phyloP scores from a whole-genome alignment of 2,329 filamentous ascomycete genomes.

The Aspergillus sp. region DNA sequence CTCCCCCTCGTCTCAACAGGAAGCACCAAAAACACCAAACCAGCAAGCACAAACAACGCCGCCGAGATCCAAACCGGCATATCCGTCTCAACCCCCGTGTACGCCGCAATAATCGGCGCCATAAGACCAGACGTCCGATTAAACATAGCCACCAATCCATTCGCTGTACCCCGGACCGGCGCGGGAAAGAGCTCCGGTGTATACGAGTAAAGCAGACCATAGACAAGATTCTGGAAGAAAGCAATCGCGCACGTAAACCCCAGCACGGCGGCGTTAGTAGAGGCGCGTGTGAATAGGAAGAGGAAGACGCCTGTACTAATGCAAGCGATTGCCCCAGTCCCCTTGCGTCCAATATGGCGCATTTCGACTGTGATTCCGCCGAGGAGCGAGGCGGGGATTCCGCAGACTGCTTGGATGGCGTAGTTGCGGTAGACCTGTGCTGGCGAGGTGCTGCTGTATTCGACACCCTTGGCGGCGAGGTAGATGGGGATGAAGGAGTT shows the following conservation, averaged over 20 bases:
- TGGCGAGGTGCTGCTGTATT: conserved; percentile 52
- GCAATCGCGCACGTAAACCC: conserved; percentile 17
- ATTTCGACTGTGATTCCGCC: background rate
- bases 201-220: conserved; percentile 55
- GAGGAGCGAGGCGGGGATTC: conserved; percentile 68
- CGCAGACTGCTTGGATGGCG: conserved; percentile 65
- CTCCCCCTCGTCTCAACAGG: conserved; percentile 39
- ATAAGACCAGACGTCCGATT: conserved; percentile 43
- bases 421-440: conserved; percentile 72
- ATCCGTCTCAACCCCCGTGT: conserved; percentile 35
- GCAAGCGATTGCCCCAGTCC: background rate
- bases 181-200: conserved; percentile 57
- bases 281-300: conserved; percentile 62
- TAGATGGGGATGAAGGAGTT: conserved; percentile 72
- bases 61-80: conserved; percentile 44
- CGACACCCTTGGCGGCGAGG: conserved; percentile 59
- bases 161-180: conserved; percentile 52
- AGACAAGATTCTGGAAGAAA: conserved; percentile 47
- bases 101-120: conserved; percentile 44
- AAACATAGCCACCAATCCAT: conserved; percentile 42
- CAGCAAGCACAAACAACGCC: conserved; percentile 40
- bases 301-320: conserved; percentile 52
- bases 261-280: conserved; percentile 56
- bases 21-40: conserved; percentile 42
- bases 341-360: background rate